phyloP scores from a whole-genome alignment of 768 basidiomycete species.

The Collybia sp. region DNA sequence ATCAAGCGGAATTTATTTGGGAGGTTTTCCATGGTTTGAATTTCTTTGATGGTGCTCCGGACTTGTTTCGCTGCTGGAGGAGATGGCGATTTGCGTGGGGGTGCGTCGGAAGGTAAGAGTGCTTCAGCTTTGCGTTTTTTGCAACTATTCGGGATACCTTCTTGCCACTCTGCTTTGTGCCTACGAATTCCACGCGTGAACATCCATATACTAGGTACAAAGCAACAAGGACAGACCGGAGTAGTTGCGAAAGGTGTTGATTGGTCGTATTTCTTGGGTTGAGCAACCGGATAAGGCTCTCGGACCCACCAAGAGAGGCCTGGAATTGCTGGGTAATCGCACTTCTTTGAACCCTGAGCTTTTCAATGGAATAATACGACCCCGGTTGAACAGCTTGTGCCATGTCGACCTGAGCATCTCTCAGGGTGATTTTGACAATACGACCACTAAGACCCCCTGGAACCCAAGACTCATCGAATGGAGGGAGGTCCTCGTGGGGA shows the following conservation, averaged over 20 bases:
- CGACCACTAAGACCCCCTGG: conserved; percentile 40
- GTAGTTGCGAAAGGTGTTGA: conserved; percentile 12
- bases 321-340: conserved; percentile 23
- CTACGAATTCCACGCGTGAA: conserved; percentile 8
- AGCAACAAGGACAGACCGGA: too few relatives aligned
- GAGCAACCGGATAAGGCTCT: conserved; percentile 39
- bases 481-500: conserved; percentile 29
- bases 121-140: background rate
- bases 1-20: conserved; percentile 36
- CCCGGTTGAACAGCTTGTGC: conserved; percentile 34
- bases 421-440: conserved; percentile 47
- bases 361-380: conserved; percentile 41
- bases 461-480: conserved; percentile 27
- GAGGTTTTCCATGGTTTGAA: conserved; percentile 22
- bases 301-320: conserved; percentile 43
- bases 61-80: background rate
- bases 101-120: background rate
- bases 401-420: conserved; percentile 39
- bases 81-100: background rate
- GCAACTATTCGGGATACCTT: conserved; percentile 5
- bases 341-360: conserved; percentile 42
- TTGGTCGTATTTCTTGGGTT: conserved; percentile 29
- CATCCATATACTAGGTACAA: background rate
- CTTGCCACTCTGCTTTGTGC: conserved; percentile 24
- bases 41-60: conserved; percentile 30